A percentile compares a stretch with the other conserved stretches of the same genome.
phyloP scores from a whole-genome alignment of 2,329 filamentous ascomycete genomes.

The Monosporascus sp. region DNA sequence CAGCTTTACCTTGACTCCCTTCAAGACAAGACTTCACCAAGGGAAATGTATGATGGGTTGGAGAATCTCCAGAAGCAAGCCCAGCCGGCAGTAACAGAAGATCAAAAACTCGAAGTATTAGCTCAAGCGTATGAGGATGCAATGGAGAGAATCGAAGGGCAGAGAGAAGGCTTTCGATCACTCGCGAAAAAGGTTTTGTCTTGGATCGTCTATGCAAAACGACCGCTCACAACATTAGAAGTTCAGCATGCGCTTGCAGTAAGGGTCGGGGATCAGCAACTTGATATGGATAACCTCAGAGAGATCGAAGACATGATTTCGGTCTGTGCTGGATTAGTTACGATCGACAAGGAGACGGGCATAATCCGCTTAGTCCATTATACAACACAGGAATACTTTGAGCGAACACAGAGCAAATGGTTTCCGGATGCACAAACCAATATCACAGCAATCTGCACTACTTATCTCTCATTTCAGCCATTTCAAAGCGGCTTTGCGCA shows the following conservation, averaged over 20 bases:
- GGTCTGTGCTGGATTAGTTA: constrained; percentile 33
- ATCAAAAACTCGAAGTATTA: no score
- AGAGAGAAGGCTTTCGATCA: no score
- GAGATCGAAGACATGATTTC: constrained; percentile 18
- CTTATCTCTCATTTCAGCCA: constrained; percentile 28
- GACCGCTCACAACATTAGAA: constrained; percentile 26
- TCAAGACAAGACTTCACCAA: no score
- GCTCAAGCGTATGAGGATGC: constrained; percentile 16
- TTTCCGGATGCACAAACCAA: constrained; percentile 24
- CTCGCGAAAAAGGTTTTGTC: constrained; percentile 31
- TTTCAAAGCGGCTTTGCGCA: neutral
- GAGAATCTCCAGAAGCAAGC: no score
- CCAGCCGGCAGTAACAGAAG: no score
- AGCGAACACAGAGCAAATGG: constrained; percentile 19
- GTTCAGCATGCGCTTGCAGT: constrained; percentile 32
- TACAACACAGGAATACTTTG: constrained; percentile 38
- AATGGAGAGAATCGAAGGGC: constrained; percentile 19
- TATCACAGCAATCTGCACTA: constrained; percentile 25
- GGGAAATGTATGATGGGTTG: no score
- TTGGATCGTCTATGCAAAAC: constrained; percentile 34
- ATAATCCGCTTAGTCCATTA: constrained; percentile 37
- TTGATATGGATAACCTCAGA: no score
- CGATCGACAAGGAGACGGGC: constrained; percentile 29
- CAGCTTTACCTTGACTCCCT: constrained; percentile 22
- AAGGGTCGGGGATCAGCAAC: no score